Conservation (phyloP, 257 asterid species). For the Handroanthus guayacan region DNA sequence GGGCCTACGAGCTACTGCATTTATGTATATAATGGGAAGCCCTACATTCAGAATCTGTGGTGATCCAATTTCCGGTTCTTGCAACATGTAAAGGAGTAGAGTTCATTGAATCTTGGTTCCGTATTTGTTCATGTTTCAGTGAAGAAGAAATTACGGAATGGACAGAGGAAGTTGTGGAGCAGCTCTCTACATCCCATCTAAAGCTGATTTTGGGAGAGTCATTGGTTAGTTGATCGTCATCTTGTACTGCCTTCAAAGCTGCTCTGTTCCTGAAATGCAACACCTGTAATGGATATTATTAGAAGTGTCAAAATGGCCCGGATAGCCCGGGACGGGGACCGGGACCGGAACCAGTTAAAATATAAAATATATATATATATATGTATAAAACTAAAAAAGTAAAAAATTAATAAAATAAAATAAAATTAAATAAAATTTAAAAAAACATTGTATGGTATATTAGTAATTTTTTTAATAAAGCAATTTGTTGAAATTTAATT, state of each 20-base stretch:
- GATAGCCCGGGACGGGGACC: no score
- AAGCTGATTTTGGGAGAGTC: constrained; percentile 85
- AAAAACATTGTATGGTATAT: no score
- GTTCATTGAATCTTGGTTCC: constrained; percentile 37
- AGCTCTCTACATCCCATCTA: constrained; percentile 78
- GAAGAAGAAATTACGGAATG: constrained; percentile 47
- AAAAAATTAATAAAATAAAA: no score
- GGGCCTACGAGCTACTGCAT: neutral
- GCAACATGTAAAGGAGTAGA: constrained; percentile 52
- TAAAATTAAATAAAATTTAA: no score
- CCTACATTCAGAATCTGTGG: constrained; percentile 89
- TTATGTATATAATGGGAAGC: neutral
- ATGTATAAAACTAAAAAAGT: no score
- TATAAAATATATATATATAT: no score
- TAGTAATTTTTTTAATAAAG: no score
- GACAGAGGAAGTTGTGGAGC: constrained; percentile 62
- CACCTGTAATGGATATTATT: constrained; percentile 43
- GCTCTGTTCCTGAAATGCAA: constrained; percentile 55
- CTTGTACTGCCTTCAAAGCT: constrained; percentile 50
- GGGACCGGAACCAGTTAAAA: neutral
- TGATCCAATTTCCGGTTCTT: constrained; percentile 73
- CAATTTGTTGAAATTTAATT: no score
- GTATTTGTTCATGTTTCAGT: constrained; percentile 34
- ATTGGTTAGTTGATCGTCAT: constrained; percentile 60
- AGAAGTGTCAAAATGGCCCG: no score